Percentiles rank a stretch among this genome's conserved stretches.
Conservation (phyloP, 148 eudicot species). For the Spergularia bocconei region DNA sequence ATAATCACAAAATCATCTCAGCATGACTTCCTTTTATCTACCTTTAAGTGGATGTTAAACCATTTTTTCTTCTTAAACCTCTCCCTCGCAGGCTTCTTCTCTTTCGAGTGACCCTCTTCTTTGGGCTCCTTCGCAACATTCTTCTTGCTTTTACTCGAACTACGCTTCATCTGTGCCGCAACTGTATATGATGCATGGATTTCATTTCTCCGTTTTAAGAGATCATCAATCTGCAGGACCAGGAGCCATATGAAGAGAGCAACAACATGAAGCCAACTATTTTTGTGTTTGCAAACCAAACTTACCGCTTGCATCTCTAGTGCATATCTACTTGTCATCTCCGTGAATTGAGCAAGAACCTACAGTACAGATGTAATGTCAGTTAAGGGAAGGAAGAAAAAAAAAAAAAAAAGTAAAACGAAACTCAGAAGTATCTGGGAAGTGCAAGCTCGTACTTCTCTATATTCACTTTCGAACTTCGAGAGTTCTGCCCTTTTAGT, state of each 20-base stretch:
- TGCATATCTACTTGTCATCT: conserved; percentile 82
- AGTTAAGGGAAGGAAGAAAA: background rate
- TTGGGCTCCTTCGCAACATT: conserved; percentile 48
- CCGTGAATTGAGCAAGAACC: conserved; percentile 87
- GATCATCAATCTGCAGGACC: conserved; percentile 69
- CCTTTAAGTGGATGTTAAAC: conserved; percentile 70
- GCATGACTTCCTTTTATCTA: conserved; percentile 69
- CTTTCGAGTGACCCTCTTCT: conserved; percentile 56
- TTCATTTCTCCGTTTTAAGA: conserved; percentile 75
- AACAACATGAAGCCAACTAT: background rate
- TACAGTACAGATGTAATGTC: conserved; percentile 31
- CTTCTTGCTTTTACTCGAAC: conserved; percentile 61
- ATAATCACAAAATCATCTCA: conserved; percentile 28
- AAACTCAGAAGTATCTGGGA: background rate
- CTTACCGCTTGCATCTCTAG: conserved; percentile 93
- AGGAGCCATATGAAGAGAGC: conserved; percentile 1
- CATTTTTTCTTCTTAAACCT: conserved; percentile 78
- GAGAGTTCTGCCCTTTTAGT: conserved; percentile 83
- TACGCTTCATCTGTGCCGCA: conserved; percentile 56
- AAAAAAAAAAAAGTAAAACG: conserved; percentile 12
- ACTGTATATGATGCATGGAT: conserved; percentile 72
- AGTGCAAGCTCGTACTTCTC: conserved; percentile 52
- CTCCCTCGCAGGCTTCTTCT: conserved; percentile 62
- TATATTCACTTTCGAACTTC: conserved; percentile 85
- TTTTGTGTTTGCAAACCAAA: conserved; percentile 15